A percentile compares a stretch with the other conserved stretches of the same genome.
Evolutionary conservation across 441 rosid species (phyloP).

Genomic region (Arabidopsis lyrata): DNA sequence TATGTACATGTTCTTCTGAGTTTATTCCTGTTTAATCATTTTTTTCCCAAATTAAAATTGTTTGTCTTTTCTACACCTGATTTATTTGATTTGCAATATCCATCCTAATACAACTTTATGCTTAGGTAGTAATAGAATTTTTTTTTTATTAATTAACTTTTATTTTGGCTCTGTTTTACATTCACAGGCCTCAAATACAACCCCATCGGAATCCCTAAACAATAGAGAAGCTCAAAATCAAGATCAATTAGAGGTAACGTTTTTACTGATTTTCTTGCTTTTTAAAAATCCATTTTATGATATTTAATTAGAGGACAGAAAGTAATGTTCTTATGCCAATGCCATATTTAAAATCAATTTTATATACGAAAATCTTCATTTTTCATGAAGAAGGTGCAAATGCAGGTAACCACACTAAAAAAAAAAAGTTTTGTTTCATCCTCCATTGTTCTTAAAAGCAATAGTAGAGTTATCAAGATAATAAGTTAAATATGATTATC

Average conservation of each 20-base stretch:
- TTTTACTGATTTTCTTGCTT: neutral
- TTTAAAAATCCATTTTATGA: neutral
- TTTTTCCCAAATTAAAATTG: neutral
- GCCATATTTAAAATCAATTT: neutral
- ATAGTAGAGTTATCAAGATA: neutral
- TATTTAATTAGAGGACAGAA: neutral
- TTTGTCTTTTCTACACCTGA: neutral
- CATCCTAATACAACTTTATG: neutral
- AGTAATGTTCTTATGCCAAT: neutral
- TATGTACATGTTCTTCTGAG: neutral
- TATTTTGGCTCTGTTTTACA: slow-evolving; percentile 16
- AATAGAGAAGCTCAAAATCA: slow-evolving; percentile 26
- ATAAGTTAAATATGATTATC: neutral
- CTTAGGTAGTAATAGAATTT: neutral
- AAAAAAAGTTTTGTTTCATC: neutral
- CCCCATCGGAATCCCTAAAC: slow-evolving; percentile 12
- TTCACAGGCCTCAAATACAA: slow-evolving; percentile 37
- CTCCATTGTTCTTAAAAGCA: slow-evolving; percentile 7
- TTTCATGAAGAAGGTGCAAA: slow-evolving; percentile 11
- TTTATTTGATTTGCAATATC: slow-evolving; percentile 6
- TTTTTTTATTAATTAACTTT: neutral
- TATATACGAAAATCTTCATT: neutral
- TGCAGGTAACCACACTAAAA: slow-evolving; percentile 33
- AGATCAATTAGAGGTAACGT: slow-evolving; percentile 32
- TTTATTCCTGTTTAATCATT: neutral